Base-by-base conservation (phyloP, 768 basidiomycete species). In the Amanita inopinata region DNA sequence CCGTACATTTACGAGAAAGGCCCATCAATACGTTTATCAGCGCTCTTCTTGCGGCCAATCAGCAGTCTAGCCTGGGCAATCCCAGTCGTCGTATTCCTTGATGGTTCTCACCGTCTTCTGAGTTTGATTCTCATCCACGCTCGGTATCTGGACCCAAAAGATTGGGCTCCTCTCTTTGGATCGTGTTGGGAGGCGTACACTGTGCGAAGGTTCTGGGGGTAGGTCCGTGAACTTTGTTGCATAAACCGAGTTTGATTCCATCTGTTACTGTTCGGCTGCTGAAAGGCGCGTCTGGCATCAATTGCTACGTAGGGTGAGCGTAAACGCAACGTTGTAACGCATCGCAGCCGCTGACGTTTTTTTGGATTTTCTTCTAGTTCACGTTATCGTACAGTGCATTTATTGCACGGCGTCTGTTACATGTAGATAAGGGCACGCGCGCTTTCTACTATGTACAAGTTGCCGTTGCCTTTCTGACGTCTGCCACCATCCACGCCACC, bases 151-250 rank as follows among this genome's bases (percentile, higher is more conserved):
- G 34, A 59, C n/a, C 63, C 65, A 0, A 46, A 51, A 15, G 58
- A 61, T 22, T 73, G 69, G 68, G 65, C 66, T 1, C 56, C 54
- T 15, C 15, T 66, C 6, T 70, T 63, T 42, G 65, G 65, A 0
- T 40, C 40, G 5, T 52, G 49, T 39, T 34, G 39, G 6, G 59
- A 69, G 18, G 62, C 61, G 5, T 67, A 62, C 46, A 64, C 64
- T 1, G 40, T 71, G 10, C 59, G 63, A 12, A 55, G 56, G 4
- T 57, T 64, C 19, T 70, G 68, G 69, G 60, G 67, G 65, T 67
- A 46, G 48, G 64, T 54, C 12, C 40, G 18, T 25, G 31, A 20
- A 4, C n/a, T 18, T 30, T 15, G 5, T 18, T 40, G 9, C n/a
- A 8, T 37, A 38, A 46, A 34, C 33, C 15, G 15, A 8, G 22